These are phyloP conservation scores for Begonia masoniana DNA, from an alignment of 306 rosid species.

Conservation along the genomic window DNA sequence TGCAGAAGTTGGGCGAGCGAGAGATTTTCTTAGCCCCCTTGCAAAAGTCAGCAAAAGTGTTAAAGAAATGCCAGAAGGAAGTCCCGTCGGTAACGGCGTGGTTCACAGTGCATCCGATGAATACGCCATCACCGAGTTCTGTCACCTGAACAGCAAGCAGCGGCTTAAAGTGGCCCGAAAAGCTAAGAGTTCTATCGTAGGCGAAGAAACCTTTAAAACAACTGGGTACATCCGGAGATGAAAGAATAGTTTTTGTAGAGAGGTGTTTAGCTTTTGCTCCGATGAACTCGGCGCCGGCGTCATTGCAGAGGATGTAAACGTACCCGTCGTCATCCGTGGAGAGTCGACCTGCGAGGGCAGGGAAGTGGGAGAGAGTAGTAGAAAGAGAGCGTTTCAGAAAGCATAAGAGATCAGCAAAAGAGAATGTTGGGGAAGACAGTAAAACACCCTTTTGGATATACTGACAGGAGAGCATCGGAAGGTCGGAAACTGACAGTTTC, in stretches of 20 bases:
- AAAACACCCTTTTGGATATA: slow-evolving; percentile 1
- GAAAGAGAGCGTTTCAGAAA: not conserved
- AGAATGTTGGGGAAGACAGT: not conserved
- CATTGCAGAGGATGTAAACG: not conserved
- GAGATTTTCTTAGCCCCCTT: not conserved
- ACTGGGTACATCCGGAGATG: not conserved
- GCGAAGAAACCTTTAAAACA: not conserved
- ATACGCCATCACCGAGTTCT: not conserved
- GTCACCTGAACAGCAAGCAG: slow-evolving; percentile 1
- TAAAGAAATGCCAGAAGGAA: slow-evolving; percentile 2
- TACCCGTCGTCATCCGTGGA: not conserved
- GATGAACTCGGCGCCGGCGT: not conserved
- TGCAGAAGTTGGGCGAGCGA: not conserved
- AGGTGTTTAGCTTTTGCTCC: not conserved
- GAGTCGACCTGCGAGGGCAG: not conserved
- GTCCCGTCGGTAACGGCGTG: slow-evolving; percentile 1
- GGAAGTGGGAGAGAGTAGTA: not conserved
- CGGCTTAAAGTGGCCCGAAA: not conserved
- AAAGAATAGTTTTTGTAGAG: not conserved
- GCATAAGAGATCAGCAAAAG: not conserved
- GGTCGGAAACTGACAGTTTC: not conserved
- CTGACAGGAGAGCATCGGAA: not conserved
- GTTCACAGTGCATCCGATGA: not conserved
- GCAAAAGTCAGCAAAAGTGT: not conserved
- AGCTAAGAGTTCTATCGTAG: slow-evolving; percentile 1